phyloP scores from a whole-genome alignment of 139 green algal species.

The Diplosphaera chodatii region DNA sequence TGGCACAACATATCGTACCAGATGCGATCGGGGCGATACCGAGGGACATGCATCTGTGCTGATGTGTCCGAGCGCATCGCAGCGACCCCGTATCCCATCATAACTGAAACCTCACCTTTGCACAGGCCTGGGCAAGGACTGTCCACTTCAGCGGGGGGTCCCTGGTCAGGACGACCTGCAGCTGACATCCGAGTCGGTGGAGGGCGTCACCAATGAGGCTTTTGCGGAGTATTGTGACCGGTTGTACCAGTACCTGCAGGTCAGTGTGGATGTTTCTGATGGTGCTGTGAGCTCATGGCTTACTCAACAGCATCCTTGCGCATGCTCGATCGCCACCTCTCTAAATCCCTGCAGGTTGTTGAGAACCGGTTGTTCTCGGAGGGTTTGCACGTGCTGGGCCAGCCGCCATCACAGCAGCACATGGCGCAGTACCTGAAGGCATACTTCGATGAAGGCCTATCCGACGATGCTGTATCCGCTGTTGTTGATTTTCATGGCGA shows the following conservation, averaged over 20 bases:
- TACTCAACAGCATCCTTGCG: no score
- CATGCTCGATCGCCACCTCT: neutral
- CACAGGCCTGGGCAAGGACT: slow-evolving; percentile 67
- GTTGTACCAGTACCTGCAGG: slow-evolving; percentile 83
- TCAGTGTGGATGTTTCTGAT: no score
- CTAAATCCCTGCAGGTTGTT: slow-evolving; percentile 56
- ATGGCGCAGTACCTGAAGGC: slow-evolving; percentile 59
- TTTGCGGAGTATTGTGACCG: slow-evolving; percentile 66
- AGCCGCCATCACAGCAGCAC: slow-evolving; percentile 39
- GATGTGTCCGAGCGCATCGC: no score
- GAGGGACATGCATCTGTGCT: no score
- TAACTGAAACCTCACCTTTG: no score
- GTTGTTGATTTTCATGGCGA: slow-evolving; percentile 28
- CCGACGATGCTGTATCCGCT: slow-evolving; percentile 44
- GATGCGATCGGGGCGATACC: no score
- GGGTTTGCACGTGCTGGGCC: slow-evolving; percentile 89
- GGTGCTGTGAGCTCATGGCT: no score
- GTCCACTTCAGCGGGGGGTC: slow-evolving; percentile 37
- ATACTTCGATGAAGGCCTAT: slow-evolving; percentile 68
- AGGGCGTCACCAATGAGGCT: slow-evolving; percentile 21
- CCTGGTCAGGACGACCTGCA: neutral
- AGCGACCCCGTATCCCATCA: no score
- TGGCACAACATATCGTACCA: no score
- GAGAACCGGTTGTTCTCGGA: slow-evolving; percentile 91
- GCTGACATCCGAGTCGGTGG: slow-evolving; percentile 40